Evolutionary conservation across 208 protist species (phyloP).

Genomic region (Paratrypanosoma confusum): DNA sequence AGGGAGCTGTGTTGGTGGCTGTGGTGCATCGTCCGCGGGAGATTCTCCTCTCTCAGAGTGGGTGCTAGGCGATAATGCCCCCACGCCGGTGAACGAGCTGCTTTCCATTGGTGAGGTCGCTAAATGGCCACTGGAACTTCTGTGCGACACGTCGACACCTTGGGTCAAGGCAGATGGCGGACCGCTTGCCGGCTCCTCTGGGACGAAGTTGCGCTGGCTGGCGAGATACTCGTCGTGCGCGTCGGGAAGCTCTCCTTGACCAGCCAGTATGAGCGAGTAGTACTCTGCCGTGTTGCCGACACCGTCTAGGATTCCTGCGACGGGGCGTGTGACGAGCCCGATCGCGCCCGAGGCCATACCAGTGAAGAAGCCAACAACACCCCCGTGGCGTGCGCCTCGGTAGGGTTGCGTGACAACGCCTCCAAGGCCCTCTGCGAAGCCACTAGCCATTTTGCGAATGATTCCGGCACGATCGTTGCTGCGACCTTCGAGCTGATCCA

Average conservation of each 20-base stretch:
- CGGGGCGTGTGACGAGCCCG: conserved; percentile 35
- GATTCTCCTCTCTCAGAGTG: too few relatives aligned
- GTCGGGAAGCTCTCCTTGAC: background rate
- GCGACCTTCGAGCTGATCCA: conserved; percentile 2
- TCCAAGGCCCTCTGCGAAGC: conserved; percentile 24
- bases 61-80: too few relatives aligned
- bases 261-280: conserved; percentile 24
- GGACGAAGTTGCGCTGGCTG: conserved; percentile 12
- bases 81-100: too few relatives aligned
- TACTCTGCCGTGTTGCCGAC: conserved; percentile 52
- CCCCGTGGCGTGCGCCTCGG: conserved; percentile 22
- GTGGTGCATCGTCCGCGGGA: too few relatives aligned
- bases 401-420: conserved; percentile 32
- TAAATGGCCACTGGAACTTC: too few relatives aligned
- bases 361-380: conserved; percentile 38
- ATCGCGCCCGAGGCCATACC: conserved; percentile 48
- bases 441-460: conserved; percentile 21
- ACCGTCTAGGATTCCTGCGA: conserved; percentile 42
- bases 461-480: conserved; percentile 12
- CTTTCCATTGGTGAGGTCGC: too few relatives aligned
- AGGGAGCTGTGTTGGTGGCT: too few relatives aligned
- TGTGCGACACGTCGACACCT: too few relatives aligned
- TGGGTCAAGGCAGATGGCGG: too few relatives aligned
- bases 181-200: too few relatives aligned
- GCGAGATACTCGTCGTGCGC: conserved; percentile 4